Evolutionary conservation across 345 rosid species (phyloP).

Genomic region (Noccaea caerulescens): DNA sequence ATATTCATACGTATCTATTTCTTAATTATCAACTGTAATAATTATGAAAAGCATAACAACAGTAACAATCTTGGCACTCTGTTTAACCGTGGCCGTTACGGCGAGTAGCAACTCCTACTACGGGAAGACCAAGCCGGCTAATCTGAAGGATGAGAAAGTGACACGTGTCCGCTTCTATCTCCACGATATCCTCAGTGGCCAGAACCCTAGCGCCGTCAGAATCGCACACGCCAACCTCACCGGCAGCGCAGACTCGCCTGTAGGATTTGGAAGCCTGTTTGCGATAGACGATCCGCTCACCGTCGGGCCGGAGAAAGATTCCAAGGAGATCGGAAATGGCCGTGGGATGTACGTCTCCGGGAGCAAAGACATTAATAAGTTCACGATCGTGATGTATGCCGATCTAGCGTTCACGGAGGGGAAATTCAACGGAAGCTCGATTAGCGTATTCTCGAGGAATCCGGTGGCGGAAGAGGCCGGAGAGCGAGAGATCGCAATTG

Average conservation of each 20-base stretch:
- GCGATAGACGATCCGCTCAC: slow-evolving; percentile 55
- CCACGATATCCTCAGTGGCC: slow-evolving; percentile 47
- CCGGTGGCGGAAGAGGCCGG: slow-evolving; percentile 44
- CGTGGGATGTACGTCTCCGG: slow-evolving; percentile 50
- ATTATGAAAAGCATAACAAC: slow-evolving; percentile 5
- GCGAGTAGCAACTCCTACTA: slow-evolving; percentile 23
- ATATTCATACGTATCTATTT: too few relatives aligned
- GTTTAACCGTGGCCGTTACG: neutral
- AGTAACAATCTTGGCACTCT: neutral
- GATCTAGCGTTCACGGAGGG: slow-evolving; percentile 55
- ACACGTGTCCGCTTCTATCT: slow-evolving; percentile 46
- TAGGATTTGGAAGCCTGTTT: slow-evolving; percentile 47
- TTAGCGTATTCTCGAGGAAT: slow-evolving; percentile 53
- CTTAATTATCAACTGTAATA: neutral
- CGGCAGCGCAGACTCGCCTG: neutral
- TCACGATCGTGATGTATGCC: slow-evolving; percentile 42
- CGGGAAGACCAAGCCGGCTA: slow-evolving; percentile 17
- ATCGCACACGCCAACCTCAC: slow-evolving; percentile 43
- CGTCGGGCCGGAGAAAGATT: slow-evolving; percentile 44
- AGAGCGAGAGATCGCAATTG: slow-evolving; percentile 50
- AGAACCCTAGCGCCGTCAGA: slow-evolving; percentile 43
- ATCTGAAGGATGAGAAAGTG: slow-evolving; percentile 24
- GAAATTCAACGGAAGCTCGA: slow-evolving; percentile 53
- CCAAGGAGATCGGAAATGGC: slow-evolving; percentile 48
- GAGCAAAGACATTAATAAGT: slow-evolving; percentile 25